These are phyloP conservation scores for Colletotrichum phormii DNA, from an alignment of 2,329 filamentous ascomycete species.

Conservation along the genomic window DNA sequence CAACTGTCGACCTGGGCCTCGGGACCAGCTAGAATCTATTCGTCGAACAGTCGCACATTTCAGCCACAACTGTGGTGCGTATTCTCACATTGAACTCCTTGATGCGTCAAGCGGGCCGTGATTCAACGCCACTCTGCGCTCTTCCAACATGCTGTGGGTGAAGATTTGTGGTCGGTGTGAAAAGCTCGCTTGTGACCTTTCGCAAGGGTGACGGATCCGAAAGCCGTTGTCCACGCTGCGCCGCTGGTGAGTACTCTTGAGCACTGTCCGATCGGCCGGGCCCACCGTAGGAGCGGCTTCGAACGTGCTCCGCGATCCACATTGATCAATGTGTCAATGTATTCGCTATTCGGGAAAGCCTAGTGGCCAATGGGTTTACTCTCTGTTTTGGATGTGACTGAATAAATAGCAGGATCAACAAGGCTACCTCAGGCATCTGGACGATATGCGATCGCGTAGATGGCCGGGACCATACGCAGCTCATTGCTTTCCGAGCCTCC, in stretches of 20 bases:
- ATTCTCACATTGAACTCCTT: not conserved
- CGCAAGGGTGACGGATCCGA: not conserved
- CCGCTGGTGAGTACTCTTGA: not conserved
- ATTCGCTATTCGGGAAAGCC: not conserved
- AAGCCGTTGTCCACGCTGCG: not conserved
- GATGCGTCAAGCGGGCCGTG: constrained; percentile 22
- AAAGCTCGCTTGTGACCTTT: not conserved
- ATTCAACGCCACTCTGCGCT: constrained; percentile 20
- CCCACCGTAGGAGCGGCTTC: not conserved
- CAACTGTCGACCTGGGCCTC: constrained; percentile 1
- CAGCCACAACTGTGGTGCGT: constrained; percentile 4
- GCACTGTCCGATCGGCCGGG: not conserved
- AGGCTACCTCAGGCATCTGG: not conserved
- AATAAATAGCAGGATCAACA: not conserved
- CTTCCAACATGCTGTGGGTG: not conserved
- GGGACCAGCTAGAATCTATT: not conserved
- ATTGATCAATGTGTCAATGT: not conserved
- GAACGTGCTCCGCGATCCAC: not conserved
- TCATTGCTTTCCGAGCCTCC: too few species aligned
- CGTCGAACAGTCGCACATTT: not conserved
- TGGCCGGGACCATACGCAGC: too few species aligned
- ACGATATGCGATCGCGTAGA: not conserved
- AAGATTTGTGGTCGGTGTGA: too few species aligned
- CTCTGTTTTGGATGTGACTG: not conserved
- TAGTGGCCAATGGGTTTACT: not conserved